Conservation (phyloP, 805 yeast species). For the Kodamaea lidongshanica region DNA sequence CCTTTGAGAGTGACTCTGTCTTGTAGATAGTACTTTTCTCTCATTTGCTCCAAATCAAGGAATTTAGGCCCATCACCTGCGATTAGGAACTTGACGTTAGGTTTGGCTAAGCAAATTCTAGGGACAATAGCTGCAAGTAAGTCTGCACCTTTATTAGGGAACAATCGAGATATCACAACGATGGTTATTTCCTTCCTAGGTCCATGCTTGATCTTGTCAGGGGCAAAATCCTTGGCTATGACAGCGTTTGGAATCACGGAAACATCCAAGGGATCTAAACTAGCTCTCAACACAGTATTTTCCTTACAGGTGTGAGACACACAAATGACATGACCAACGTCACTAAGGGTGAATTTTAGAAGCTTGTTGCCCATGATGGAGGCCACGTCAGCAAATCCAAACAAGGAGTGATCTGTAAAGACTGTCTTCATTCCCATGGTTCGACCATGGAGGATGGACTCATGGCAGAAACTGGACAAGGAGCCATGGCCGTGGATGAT, state of each 20-base stretch:
- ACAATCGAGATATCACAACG: slow-evolving; percentile 84
- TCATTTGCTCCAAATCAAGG: slow-evolving; percentile 90
- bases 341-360: slow-evolving; percentile 74
- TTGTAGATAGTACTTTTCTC: slow-evolving; percentile 78
- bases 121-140: slow-evolving; percentile 81
- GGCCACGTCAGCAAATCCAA: slow-evolving; percentile 85
- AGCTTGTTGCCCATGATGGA: slow-evolving; percentile 82
- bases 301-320: slow-evolving; percentile 96
- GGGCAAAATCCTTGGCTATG: slow-evolving; percentile 72
- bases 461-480: slow-evolving; percentile 79
- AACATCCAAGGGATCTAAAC: slow-evolving; percentile 67
- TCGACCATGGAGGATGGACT: slow-evolving; percentile 83
- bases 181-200: slow-evolving; percentile 54
- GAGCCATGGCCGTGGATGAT: slow-evolving; percentile 96
- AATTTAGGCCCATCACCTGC: slow-evolving; percentile 98
- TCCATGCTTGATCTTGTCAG: slow-evolving; percentile 19
- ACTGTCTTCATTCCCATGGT: slow-evolving; percentile 91
- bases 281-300: slow-evolving; percentile 84
- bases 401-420: slow-evolving; percentile 91
- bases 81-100: slow-evolving; percentile 67
- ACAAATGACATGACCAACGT: slow-evolving; percentile 90
- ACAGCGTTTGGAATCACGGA: slow-evolving; percentile 97
- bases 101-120: slow-evolving; percentile 56
- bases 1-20: slow-evolving; percentile 84
- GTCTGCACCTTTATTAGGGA: slow-evolving; percentile 96